Evolutionary conservation across 768 basidiomycete genomes (phyloP).

Genomic region (Sarcodon sp.): DNA sequence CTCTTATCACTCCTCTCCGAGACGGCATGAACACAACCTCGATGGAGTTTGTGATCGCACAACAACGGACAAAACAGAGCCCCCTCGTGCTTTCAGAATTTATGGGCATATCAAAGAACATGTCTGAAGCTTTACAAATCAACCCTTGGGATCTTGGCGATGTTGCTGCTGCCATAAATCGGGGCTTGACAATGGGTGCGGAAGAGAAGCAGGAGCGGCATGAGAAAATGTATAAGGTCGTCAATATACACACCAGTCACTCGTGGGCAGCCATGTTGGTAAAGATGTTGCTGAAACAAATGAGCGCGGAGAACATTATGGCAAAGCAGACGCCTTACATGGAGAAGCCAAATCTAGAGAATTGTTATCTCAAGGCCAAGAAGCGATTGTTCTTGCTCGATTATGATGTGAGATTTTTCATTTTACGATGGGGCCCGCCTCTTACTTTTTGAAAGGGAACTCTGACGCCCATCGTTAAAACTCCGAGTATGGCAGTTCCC

Average conservation of each 20-base stretch:
- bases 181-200: constrained; percentile 71
- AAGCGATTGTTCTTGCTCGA: constrained; percentile 91
- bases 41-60: constrained; percentile 97
- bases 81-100: constrained; percentile 94
- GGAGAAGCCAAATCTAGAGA: constrained; percentile 43
- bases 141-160: constrained; percentile 96
- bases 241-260: constrained; percentile 88
- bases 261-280: constrained; percentile 88
- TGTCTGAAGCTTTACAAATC: constrained; percentile 80
- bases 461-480: constrained; percentile 92
- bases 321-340: constrained; percentile 81
- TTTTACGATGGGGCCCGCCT: neutral
- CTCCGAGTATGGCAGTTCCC: constrained; percentile 78
- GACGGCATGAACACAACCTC: constrained; percentile 99
- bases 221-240: constrained; percentile 63
- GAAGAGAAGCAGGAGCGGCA: constrained; percentile 70
- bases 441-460: constrained; percentile 51
- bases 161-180: constrained; percentile 82
- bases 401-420: constrained; percentile 62
- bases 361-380: constrained; percentile 51
- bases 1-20: constrained; percentile 87
- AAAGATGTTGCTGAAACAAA: constrained; percentile 76
- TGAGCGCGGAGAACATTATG: constrained; percentile 56
- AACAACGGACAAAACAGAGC: constrained; percentile 69
- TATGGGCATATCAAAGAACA: constrained; percentile 92